A percentile compares a stretch with the other conserved stretches of the same genome.
Conservation (phyloP, 2,329 filamentous ascomycete genomes). For the Saccharata proteae region DNA sequence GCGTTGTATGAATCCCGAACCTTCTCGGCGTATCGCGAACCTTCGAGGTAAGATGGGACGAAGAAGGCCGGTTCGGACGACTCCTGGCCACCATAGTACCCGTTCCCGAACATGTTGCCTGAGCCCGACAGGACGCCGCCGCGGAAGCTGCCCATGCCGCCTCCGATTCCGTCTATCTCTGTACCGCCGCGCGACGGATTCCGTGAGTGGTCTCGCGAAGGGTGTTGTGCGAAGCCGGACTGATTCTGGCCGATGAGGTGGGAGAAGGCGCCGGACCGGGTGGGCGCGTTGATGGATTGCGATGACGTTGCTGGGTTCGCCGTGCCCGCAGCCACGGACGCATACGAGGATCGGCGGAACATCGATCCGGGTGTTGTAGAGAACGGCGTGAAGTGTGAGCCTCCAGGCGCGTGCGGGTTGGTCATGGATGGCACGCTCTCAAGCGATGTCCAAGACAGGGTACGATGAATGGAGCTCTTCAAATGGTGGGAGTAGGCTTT, state of each 20-base stretch:
- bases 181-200: constrained; percentile 26
- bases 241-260: constrained; percentile 40
- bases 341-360: constrained; percentile 46
- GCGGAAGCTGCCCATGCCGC: constrained; percentile 3
- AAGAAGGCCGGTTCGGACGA: constrained; percentile 47
- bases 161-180: constrained; percentile 17
- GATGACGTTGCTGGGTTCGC: constrained; percentile 21
- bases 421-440: constrained; percentile 8
- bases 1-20: constrained; percentile 53
- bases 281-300: constrained; percentile 22
- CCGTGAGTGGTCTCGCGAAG: constrained; percentile 15
- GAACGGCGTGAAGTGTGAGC: constrained; percentile 6
- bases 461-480: too few species aligned
- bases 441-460: too few species aligned
- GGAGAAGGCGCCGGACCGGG: constrained; percentile 36
- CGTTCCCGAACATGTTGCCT: constrained; percentile 12
- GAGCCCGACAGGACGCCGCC: too few species aligned
- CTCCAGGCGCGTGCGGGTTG: constrained; percentile 3
- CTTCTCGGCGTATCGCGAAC: constrained; percentile 65
- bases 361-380: constrained; percentile 10
- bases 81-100: constrained; percentile 16
- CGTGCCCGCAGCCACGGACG: constrained; percentile 46
- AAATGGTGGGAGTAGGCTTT: too few species aligned
- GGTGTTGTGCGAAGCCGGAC: constrained; percentile 16
- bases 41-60: constrained; percentile 69